Evolutionary conservation across 2,329 filamentous ascomycete species (phyloP).

Genomic region (Colletotrichum sp.): DNA sequence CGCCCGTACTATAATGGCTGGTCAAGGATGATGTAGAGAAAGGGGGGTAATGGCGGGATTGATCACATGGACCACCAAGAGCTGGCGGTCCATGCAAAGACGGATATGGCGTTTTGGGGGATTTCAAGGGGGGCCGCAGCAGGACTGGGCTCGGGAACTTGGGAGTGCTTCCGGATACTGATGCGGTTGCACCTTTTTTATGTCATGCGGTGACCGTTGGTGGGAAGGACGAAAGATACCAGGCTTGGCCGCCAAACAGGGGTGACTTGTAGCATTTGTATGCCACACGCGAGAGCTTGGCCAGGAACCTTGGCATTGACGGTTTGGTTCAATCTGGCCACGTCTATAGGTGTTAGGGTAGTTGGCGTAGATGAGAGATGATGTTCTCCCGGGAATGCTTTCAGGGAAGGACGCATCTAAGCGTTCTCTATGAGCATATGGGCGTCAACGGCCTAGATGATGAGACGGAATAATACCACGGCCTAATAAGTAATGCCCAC

Average conservation of each 20-base stretch:
- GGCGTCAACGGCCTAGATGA: neutral
- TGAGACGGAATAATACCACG: conserved; percentile 6
- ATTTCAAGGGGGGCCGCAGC: neutral
- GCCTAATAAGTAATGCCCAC: neutral
- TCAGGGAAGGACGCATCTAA: neutral
- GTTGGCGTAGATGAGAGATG: neutral
- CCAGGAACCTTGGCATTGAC: neutral
- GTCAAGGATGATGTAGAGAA: neutral
- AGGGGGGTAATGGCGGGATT: neutral
- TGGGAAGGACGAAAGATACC: neutral
- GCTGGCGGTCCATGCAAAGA: conserved; percentile 2
- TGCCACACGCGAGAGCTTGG: conserved; percentile 3
- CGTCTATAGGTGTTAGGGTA: neutral
- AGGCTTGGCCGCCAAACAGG: neutral
- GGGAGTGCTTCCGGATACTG: neutral
- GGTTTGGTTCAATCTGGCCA: neutral
- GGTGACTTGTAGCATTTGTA: neutral
- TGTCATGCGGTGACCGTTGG: neutral
- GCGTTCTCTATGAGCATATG: neutral
- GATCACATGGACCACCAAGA: conserved; percentile 3
- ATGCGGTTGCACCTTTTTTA: neutral
- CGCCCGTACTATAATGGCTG: neutral
- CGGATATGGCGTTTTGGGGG: conserved; percentile 7
- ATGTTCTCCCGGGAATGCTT: neutral
- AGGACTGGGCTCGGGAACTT: conserved; percentile 9